phyloP scores from a whole-genome alignment of 1,139 yeast genomes.

The Kodamaea ohmeri region DNA sequence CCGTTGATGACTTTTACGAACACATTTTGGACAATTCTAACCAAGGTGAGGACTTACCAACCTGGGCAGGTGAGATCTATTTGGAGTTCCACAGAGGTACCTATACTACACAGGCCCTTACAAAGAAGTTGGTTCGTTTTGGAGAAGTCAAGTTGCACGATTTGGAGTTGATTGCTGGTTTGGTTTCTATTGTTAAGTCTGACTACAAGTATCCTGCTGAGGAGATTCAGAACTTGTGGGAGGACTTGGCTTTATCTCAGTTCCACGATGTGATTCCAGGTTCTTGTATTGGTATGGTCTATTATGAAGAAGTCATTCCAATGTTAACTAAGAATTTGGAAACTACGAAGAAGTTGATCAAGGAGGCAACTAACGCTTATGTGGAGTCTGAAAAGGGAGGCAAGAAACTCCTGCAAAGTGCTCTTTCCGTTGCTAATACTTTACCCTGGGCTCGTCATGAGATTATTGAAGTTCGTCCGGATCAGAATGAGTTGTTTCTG shows the following conservation, averaged over 20 bases:
- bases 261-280: conserved; percentile 98
- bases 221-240: conserved; percentile 75
- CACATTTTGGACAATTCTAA: conserved; percentile 60
- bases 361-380: conserved; percentile 42
- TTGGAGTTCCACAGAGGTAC: conserved; percentile 97
- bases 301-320: conserved; percentile 85
- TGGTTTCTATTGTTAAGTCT: conserved; percentile 55
- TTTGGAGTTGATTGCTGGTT: conserved; percentile 77
- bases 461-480: conserved; percentile 37
- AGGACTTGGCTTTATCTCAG: conserved; percentile 82
- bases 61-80: conserved; percentile 93
- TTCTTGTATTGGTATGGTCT: conserved; percentile 91
- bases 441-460: conserved; percentile 69
- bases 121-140: conserved; percentile 74
- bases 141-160: conserved; percentile 82
- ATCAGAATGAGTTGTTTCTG: conserved; percentile 10
- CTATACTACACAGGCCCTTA: conserved; percentile 87
- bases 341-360: conserved; percentile 51
- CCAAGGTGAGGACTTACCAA: conserved; percentile 65
- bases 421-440: conserved; percentile 48
- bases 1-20: conserved; percentile 78
- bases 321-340: conserved; percentile 60
- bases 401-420: conserved; percentile 4
- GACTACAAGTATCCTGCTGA: conserved; percentile 68
- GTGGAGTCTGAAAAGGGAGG: neutral